A percentile compares a stretch with the other conserved stretches of the same genome.
These are phyloP conservation scores for Simplicillium aogashimaense DNA, from an alignment of 2,329 filamentous ascomycete species.

Conservation along the genomic window DNA sequence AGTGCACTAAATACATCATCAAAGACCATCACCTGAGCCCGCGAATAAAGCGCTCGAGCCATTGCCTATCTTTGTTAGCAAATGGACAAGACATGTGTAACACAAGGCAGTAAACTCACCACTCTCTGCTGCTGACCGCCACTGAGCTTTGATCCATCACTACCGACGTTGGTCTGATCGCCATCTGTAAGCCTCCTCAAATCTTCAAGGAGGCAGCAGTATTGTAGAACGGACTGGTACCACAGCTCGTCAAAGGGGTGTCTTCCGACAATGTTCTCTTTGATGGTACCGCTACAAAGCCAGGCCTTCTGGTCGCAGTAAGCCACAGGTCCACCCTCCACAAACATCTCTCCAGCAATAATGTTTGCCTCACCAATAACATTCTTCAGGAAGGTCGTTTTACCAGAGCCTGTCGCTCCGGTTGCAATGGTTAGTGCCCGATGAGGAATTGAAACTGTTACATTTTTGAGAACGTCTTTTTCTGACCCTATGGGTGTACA, in stretches of 20 bases:
- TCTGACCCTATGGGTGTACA: too few species aligned
- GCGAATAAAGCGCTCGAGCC: background rate
- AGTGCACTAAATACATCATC: background rate
- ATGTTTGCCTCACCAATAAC: background rate
- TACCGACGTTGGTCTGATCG: constrained; percentile 18
- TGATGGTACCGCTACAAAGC: background rate
- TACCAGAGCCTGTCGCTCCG: background rate
- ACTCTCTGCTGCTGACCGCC: constrained; percentile 20
- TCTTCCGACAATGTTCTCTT: background rate
- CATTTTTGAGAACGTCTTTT: too few species aligned
- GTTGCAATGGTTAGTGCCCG: too few species aligned
- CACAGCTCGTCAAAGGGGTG: background rate
- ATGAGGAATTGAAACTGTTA: too few species aligned
- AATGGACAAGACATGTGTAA: background rate
- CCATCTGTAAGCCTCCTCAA: constrained; percentile 4
- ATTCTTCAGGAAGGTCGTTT: background rate
- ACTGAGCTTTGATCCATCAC: constrained; percentile 19
- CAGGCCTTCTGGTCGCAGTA: background rate
- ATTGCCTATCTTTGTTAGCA: background rate
- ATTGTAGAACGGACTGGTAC: background rate
- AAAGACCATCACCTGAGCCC: background rate
- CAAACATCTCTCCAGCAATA: background rate
- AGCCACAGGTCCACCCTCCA: background rate
- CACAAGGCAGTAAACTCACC: background rate
- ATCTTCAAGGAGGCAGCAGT: background rate